Conservation (phyloP, 371 early-diverging fungal genomes). For the Lichtheimia ramosa region DNA sequence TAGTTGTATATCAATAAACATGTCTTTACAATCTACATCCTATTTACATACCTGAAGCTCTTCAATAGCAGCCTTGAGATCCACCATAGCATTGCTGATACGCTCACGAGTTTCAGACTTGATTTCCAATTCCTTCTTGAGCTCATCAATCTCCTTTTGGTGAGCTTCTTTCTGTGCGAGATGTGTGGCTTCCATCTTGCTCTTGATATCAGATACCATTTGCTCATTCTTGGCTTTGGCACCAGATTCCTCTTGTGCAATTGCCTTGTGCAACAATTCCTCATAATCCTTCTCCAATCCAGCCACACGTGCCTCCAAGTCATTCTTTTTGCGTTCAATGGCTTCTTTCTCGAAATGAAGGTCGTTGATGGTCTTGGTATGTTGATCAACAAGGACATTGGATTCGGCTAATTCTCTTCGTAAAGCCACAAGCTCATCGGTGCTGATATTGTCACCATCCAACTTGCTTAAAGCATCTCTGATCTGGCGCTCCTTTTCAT, state of each 20-base stretch:
- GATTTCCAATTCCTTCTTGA: slow-evolving; percentile 62
- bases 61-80: slow-evolving; percentile 64
- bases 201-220: slow-evolving; percentile 76
- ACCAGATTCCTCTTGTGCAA: slow-evolving; percentile 85
- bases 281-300: slow-evolving; percentile 87
- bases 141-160: slow-evolving; percentile 78
- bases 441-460: slow-evolving; percentile 36
- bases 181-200: slow-evolving; percentile 85
- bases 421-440: slow-evolving; percentile 70
- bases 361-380: slow-evolving; percentile 67
- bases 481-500: slow-evolving; percentile 78
- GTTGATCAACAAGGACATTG: slow-evolving; percentile 66
- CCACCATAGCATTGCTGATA: slow-evolving; percentile 56
- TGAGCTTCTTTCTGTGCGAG: slow-evolving; percentile 73
- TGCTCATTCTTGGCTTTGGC: slow-evolving; percentile 64
- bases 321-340: slow-evolving; percentile 65
- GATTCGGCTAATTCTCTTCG: slow-evolving; percentile 80
- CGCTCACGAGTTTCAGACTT: slow-evolving; percentile 76
- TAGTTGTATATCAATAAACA: not conserved
- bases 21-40: not conserved
- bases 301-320: slow-evolving; percentile 74
- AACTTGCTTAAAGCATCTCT: slow-evolving; percentile 71
- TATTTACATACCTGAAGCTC: slow-evolving; percentile 50
- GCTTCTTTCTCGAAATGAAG: slow-evolving; percentile 63
- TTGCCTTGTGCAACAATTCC: slow-evolving; percentile 91